These are phyloP conservation scores for Westerdykella sp. DNA, from an alignment of 2,329 filamentous ascomycete species.

Conservation along the genomic window DNA sequence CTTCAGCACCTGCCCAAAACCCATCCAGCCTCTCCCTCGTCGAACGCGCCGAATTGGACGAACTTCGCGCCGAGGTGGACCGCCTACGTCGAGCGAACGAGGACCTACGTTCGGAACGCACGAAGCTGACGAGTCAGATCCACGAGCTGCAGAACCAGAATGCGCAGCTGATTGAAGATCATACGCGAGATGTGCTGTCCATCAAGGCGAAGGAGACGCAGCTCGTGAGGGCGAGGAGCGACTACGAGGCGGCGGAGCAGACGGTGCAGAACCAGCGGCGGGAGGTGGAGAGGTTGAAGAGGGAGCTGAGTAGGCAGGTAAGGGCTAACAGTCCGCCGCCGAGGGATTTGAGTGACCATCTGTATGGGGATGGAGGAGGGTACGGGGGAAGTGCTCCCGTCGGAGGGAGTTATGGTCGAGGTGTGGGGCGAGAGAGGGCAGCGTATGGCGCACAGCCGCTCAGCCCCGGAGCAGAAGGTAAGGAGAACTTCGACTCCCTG, in stretches of 20 bases:
- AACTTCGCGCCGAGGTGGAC: constrained; percentile 78
- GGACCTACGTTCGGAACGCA: constrained; percentile 74
- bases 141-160: constrained; percentile 96
- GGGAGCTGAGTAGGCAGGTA: constrained; percentile 59
- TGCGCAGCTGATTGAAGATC: constrained; percentile 91
- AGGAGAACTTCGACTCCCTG: constrained; percentile 42
- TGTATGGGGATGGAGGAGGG: constrained; percentile 58
- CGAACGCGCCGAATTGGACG: constrained; percentile 90
- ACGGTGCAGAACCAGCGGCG: constrained; percentile 76
- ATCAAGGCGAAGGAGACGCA: constrained; percentile 99
- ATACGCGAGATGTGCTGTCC: constrained; percentile 88
- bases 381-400: constrained; percentile 44
- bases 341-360: constrained; percentile 36
- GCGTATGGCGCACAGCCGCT: constrained; percentile 21
- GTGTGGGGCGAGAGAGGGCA: constrained; percentile 35
- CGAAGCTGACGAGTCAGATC: constrained; percentile 76
- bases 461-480: constrained; percentile 40
- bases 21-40: constrained; percentile 64
- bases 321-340: constrained; percentile 52
- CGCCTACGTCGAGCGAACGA: constrained; percentile 68
- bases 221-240: constrained; percentile 81
- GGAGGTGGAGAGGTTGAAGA: constrained; percentile 89
- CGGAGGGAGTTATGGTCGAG: constrained; percentile 28
- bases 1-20: constrained; percentile 42
- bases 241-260: constrained; percentile 82